Conservation (phyloP, 371 early-diverging fungal genomes). For the Saksenaea oblongispora region DNA sequence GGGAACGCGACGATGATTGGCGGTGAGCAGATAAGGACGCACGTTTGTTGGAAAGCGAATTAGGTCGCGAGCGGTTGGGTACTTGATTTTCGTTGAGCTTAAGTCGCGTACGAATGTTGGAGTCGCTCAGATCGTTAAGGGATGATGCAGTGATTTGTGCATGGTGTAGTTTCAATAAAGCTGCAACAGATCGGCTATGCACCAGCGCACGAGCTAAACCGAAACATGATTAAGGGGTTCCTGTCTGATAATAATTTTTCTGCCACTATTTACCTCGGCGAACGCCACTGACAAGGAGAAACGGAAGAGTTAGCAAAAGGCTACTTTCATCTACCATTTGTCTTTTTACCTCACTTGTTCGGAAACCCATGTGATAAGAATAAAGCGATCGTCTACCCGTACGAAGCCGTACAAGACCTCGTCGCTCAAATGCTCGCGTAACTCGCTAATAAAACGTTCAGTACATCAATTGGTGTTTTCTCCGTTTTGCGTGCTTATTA, state of each 20-base stretch:
- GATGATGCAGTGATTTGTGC: conserved; percentile 54
- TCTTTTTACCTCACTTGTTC: conserved; percentile 64
- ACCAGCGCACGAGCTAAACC: conserved; percentile 66
- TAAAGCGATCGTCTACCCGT: conserved; percentile 61
- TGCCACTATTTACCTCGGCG: conserved; percentile 50
- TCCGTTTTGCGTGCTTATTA: conserved; percentile 9
- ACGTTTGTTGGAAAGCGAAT: conserved; percentile 37
- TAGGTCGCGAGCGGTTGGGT: conserved; percentile 37
- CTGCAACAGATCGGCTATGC: conserved; percentile 68
- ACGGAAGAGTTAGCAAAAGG: background rate
- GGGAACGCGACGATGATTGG: conserved; percentile 29
- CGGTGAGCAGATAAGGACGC: conserved; percentile 25
- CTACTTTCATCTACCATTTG: background rate
- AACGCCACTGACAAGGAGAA: conserved; percentile 51
- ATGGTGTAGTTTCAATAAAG: conserved; percentile 54
- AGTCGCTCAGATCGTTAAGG: conserved; percentile 40
- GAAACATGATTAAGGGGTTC: background rate
- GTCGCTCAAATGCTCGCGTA: conserved; percentile 57
- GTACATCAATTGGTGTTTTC: background rate
- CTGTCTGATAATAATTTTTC: background rate
- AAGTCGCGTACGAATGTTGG: conserved; percentile 36
- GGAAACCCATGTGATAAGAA: conserved; percentile 67
- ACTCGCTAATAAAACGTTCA: conserved; percentile 38
- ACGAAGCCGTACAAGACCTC: conserved; percentile 70
- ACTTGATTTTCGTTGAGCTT: conserved; percentile 42